Evolutionary conservation across 2,329 filamentous ascomycete genomes (phyloP).

Genomic region (Periconia digitata): DNA sequence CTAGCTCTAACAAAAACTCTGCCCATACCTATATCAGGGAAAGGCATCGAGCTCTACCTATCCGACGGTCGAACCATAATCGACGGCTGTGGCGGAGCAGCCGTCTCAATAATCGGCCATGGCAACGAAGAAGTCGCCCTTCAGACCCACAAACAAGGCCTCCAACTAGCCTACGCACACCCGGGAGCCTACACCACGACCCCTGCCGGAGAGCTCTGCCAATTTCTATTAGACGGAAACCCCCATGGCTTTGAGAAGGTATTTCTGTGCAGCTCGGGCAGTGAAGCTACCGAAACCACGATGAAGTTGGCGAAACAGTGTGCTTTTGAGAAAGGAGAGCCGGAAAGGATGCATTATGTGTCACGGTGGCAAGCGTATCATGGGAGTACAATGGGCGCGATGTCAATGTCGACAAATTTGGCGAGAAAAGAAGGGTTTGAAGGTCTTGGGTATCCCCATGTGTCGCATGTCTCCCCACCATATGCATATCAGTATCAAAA

Average conservation of each 20-base stretch:
- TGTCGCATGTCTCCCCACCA: constrained; percentile 66
- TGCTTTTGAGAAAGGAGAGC: constrained; percentile 52
- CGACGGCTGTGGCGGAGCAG: constrained; percentile 71
- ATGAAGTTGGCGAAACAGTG: constrained; percentile 55
- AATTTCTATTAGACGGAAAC: constrained; percentile 46
- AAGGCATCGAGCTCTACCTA: no score
- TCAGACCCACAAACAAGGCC: constrained; percentile 62
- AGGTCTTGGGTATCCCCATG: constrained; percentile 57
- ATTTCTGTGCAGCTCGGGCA: constrained; percentile 60
- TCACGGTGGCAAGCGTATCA: constrained; percentile 66
- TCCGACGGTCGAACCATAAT: constrained; percentile 51
- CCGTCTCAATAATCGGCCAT: constrained; percentile 72
- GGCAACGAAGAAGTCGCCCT: constrained; percentile 61
- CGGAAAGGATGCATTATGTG: constrained; percentile 61
- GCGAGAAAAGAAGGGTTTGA: constrained; percentile 63
- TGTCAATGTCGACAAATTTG: constrained; percentile 63
- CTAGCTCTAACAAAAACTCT: no score
- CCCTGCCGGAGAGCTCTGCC: constrained; percentile 56
- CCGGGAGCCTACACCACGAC: constrained; percentile 59
- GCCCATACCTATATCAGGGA: no score
- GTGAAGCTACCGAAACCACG: constrained; percentile 51
- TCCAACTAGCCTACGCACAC: constrained; percentile 60
- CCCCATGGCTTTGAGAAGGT: constrained; percentile 54
- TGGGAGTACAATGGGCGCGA: constrained; percentile 66
- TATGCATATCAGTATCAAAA: constrained; percentile 62